A percentile compares a stretch with the other conserved stretches of the same genome.
Evolutionary conservation across 257 asterid genomes (phyloP).

Genomic region (Salvia hispanica): DNA sequence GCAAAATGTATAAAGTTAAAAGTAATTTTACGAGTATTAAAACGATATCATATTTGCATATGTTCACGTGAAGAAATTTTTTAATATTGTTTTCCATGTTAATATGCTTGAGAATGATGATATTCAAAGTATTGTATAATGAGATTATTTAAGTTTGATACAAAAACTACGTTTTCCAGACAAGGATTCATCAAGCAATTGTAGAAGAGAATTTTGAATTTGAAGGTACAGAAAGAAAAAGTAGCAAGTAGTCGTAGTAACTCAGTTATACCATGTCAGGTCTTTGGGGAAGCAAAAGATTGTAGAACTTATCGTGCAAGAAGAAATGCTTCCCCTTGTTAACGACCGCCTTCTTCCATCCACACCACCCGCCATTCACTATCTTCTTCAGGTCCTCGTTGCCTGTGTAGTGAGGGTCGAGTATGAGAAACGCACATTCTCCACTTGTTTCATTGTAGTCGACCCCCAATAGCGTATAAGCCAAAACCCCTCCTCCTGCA

Average conservation of each 20-base stretch:
- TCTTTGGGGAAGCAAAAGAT: conserved; percentile 87
- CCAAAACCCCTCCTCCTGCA: conserved; percentile 98
- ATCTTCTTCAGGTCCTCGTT: conserved; percentile 77
- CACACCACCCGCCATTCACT: conserved; percentile 93
- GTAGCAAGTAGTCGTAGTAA: neutral
- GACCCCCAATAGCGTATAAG: conserved; percentile 87
- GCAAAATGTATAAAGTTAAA: too few relatives aligned
- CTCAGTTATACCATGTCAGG: conserved; percentile 70
- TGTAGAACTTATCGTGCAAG: conserved; percentile 87
- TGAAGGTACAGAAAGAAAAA: neutral
- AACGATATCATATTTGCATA: too few relatives aligned
- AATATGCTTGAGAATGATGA: too few relatives aligned
- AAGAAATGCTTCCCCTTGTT: conserved; percentile 94
- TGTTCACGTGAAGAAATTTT: too few relatives aligned
- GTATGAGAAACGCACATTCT: conserved; percentile 90
- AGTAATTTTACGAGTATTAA: too few relatives aligned
- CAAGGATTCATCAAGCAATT: neutral
- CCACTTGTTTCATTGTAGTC: conserved; percentile 82
- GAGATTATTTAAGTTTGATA: too few relatives aligned
- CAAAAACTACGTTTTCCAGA: neutral
- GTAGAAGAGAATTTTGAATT: neutral
- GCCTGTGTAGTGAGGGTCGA: conserved; percentile 89
- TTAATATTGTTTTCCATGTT: too few relatives aligned
- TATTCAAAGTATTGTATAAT: too few relatives aligned
- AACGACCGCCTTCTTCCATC: conserved; percentile 89